These are phyloP conservation scores for Agaricus bisporus DNA, from an alignment of 768 basidiomycete genomes.

Conservation along the genomic window DNA sequence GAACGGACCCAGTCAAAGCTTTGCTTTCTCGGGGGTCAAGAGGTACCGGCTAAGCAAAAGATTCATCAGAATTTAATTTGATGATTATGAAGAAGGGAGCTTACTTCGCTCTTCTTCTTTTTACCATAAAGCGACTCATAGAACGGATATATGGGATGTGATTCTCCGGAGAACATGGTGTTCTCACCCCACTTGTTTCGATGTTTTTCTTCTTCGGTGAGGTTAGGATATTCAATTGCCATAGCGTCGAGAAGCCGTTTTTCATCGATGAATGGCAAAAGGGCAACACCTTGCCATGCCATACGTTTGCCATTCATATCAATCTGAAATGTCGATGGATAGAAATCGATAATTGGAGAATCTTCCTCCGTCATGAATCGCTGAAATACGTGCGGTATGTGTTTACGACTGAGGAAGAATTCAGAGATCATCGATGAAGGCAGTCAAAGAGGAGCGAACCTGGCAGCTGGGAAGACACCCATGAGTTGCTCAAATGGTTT, in stretches of 20 bases:
- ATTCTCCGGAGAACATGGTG: constrained; percentile 76
- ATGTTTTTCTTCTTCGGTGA: constrained; percentile 76
- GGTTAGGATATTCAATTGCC: constrained; percentile 54
- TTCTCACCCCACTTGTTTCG: constrained; percentile 85
- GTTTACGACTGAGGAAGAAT: constrained; percentile 55
- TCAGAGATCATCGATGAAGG: neutral
- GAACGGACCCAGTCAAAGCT: constrained; percentile 74
- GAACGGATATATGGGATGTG: constrained; percentile 81
- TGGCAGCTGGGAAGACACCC: constrained; percentile 95
- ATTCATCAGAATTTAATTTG: constrained; percentile 10
- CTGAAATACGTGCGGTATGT: constrained; percentile 86
- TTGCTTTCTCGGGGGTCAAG: constrained; percentile 65
- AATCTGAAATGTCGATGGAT: constrained; percentile 85
- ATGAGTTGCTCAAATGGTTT: constrained; percentile 97
- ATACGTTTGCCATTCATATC: constrained; percentile 99
- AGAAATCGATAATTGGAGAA: constrained; percentile 95
- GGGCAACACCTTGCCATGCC: constrained; percentile 97
- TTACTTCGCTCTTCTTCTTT: constrained; percentile 72
- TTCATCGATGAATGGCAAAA: constrained; percentile 93
- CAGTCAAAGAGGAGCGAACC: constrained; percentile 36
- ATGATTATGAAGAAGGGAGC: constrained; percentile 16
- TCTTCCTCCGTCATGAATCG: constrained; percentile 78
- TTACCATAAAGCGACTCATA: constrained; percentile 90
- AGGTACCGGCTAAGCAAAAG: constrained; percentile 53
- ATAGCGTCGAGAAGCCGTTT: constrained; percentile 80